phyloP scores from a whole-genome alignment of 192 early-diverging fungal species.

The Backusella tarrabulga region DNA sequence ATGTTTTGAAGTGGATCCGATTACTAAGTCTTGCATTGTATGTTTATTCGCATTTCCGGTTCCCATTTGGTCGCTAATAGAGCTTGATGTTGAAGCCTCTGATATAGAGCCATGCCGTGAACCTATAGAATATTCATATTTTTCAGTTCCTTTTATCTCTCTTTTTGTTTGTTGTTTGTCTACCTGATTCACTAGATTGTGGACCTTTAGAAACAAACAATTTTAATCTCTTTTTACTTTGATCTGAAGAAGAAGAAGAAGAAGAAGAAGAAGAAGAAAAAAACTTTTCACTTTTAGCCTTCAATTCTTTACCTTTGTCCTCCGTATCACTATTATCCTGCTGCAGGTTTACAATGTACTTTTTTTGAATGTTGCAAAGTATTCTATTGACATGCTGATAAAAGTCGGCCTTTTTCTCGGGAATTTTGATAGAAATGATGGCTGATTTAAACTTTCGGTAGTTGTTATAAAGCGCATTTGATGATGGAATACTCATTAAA shows the following conservation, averaged over 20 bases:
- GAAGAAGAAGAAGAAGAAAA: conserved; percentile 1
- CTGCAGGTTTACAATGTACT: background rate
- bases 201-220: background rate
- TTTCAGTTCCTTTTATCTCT: background rate
- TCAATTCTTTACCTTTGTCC: background rate
- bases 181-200: background rate
- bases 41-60: background rate
- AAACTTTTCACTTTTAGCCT: background rate
- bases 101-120: background rate
- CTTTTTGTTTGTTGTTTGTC: background rate
- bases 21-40: background rate
- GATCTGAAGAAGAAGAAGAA: background rate
- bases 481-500: background rate
- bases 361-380: background rate
- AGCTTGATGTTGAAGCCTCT: background rate
- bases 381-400: background rate
- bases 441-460: background rate
- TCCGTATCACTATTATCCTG: background rate
- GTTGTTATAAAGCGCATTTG: background rate
- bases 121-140: background rate
- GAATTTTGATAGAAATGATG: background rate
- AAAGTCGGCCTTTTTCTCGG: background rate
- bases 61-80: background rate
- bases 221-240: background rate
- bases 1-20: background rate